Percentiles rank a stretch among this genome's conserved stretches.
These are phyloP conservation scores for Wickerhamomyces subpelliculosus DNA, from an alignment of 805 yeast species.

Conservation along the genomic window DNA sequence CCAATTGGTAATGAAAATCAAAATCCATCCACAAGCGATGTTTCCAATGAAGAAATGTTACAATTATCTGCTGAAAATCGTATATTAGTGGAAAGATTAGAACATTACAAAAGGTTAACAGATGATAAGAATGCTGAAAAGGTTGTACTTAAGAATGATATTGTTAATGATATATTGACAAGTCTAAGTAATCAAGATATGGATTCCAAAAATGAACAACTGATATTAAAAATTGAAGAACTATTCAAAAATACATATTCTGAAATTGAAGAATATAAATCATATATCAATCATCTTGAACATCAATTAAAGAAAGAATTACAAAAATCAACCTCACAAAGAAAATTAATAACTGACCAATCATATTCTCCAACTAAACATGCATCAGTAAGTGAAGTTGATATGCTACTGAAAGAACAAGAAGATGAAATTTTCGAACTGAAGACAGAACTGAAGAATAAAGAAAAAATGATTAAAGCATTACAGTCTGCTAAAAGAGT, in stretches of 20 bases:
- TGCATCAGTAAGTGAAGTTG: constrained; percentile 14
- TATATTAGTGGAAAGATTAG: constrained; percentile 58
- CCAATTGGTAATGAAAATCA: too few species aligned
- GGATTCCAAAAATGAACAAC: constrained; percentile 29
- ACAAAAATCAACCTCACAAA: constrained; percentile 1
- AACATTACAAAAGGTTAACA: constrained; percentile 58
- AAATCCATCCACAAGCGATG: too few species aligned
- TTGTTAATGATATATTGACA: constrained; percentile 51
- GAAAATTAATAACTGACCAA: neutral
- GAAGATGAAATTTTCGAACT: constrained; percentile 65
- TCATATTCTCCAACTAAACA: constrained; percentile 9
- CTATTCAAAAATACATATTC: constrained; percentile 37
- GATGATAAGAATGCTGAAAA: constrained; percentile 52
- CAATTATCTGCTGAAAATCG: constrained; percentile 57
- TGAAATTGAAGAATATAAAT: constrained; percentile 52
- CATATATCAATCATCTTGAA: constrained; percentile 56
- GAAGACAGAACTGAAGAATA: constrained; percentile 54
- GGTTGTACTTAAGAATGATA: constrained; percentile 50
- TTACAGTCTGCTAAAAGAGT: constrained; percentile 58
- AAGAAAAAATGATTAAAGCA: constrained; percentile 74
- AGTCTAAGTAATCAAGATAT: constrained; percentile 25
- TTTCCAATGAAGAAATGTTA: constrained; percentile 26
- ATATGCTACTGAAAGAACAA: constrained; percentile 42
- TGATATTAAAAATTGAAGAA: constrained; percentile 40
- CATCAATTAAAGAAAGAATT: constrained; percentile 32